Evolutionary conservation across 352 stramenopile genomes (phyloP), one percentile per base, ranked within the genome.

Genomic region (Globisporangium spiculum): DNA sequence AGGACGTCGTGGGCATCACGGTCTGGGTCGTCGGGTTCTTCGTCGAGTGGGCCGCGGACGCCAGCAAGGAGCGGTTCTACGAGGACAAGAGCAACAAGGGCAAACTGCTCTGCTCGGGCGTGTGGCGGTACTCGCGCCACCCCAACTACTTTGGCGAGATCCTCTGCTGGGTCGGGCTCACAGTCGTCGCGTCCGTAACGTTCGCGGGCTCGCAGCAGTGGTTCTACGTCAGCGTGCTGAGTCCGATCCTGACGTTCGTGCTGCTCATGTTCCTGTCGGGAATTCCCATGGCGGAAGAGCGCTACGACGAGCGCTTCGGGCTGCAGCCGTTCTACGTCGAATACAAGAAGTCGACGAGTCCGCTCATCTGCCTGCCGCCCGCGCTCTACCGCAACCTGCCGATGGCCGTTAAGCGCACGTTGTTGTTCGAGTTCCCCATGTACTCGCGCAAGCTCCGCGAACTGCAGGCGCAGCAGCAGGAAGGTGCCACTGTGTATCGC

Each of bases 111-210:
- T 70, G 64, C 27, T 79, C 70, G 4, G 86, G 88, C 22, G 76
- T 97, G 30, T 97, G 91, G 91, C 73, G 73, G n/a, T 96, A 91
- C 58, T 96, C 80, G 44, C 85, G 93, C 22, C 94, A 98, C 77
- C 92, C 94, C 0, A 98, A 98, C 66, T 98, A 98, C 75, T 92
- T 97, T 62, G 92, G 91, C 24, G 94, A 98, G 78, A 93, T 98
- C n/a, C 50, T 96, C 36, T 95, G 93, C 76, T 98, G 92, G 92
- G 65, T 84, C 57, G 84, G 84, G 12, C 22, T 91, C 16, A 86
- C 79, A 1, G 52, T 89, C 26, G 27, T 88, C 8, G 71, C 75
- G 30, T 77, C 77, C 36, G 64, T 75, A 22, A 86, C 72, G 59
- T 85, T 88, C 61, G 69, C 60, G n/a, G 65, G 52, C 20, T 67